A percentile compares a stretch with the other conserved stretches of the same genome.
phyloP scores from a whole-genome alignment of 306 rosid genomes.

The Prosopis cineraria region DNA sequence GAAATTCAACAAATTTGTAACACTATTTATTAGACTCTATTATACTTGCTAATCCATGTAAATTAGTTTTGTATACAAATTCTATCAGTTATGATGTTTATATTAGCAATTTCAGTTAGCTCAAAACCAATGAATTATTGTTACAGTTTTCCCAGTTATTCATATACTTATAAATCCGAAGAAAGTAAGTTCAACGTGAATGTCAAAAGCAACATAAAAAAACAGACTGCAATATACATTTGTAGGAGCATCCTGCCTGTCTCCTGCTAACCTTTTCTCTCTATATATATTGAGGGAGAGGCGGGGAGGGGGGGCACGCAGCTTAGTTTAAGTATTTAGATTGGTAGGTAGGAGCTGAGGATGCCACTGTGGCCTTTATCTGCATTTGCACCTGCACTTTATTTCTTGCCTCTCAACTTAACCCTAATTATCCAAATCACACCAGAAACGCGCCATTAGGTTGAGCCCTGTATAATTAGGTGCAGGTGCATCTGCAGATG shows the following conservation, averaged over 20 bases:
- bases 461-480: constrained; percentile 36
- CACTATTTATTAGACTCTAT: too few relatives aligned
- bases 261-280: background rate
- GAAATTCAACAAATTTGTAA: too few relatives aligned
- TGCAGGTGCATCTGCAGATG: constrained; percentile 66
- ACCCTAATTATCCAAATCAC: background rate
- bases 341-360: background rate
- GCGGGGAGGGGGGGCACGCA: background rate
- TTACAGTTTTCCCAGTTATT: too few relatives aligned
- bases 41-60: too few relatives aligned
- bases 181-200: background rate
- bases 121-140: too few relatives aligned
- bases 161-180: background rate
- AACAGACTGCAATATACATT: background rate
- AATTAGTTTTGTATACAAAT: too few relatives aligned
- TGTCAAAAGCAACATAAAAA: background rate
- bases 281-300: background rate
- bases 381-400: constrained; percentile 91
- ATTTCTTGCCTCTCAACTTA: background rate
- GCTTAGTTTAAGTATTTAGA: too few relatives aligned
- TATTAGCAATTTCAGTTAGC: too few relatives aligned
- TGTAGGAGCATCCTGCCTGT: too few relatives aligned
- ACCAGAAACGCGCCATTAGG: background rate
- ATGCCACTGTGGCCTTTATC: constrained; percentile 52
- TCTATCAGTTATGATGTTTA: background rate